phyloP scores from a whole-genome alignment of 371 early-diverging fungal genomes.

The Rhizomucor miehei region DNA sequence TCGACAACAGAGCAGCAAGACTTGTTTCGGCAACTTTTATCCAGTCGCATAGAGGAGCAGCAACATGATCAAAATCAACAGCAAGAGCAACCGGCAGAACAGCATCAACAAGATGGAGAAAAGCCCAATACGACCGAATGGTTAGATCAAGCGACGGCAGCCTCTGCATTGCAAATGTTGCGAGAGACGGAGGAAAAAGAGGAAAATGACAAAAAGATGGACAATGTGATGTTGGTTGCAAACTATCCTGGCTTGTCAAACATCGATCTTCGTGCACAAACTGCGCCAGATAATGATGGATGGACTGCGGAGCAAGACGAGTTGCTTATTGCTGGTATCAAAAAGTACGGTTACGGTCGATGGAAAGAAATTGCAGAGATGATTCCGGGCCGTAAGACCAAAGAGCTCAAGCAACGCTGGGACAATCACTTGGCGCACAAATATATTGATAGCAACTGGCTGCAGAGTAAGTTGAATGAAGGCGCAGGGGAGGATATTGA shows the following conservation, averaged over 20 bases:
- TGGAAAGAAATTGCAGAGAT: constrained; percentile 40
- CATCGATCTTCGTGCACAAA: not conserved
- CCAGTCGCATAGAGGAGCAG: not conserved
- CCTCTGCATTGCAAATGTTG: constrained; percentile 26
- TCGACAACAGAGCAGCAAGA: no score
- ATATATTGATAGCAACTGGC: constrained; percentile 30
- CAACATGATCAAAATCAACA: not conserved
- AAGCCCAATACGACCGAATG: constrained; percentile 12
- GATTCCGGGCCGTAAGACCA: constrained; percentile 37
- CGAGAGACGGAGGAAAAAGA: constrained; percentile 8
- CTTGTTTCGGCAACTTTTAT: no score
- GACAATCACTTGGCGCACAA: constrained; percentile 33
- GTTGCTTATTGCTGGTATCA: constrained; percentile 27
- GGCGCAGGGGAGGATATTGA: constrained; percentile 21
- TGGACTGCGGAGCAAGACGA: constrained; percentile 41
- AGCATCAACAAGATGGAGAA: constrained; percentile 13
- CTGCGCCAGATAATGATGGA: constrained; percentile 17
- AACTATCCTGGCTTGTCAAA: constrained; percentile 23
- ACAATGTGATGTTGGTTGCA: constrained; percentile 28
- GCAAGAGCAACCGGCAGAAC: not conserved
- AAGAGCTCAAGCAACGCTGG: constrained; percentile 39
- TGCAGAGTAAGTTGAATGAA: constrained; percentile 20
- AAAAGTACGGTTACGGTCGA: constrained; percentile 32
- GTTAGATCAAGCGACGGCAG: constrained; percentile 27
- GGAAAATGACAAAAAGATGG: constrained; percentile 2